A percentile compares a stretch with the other conserved stretches of the same genome.
Evolutionary conservation across 2,329 filamentous ascomycete species (phyloP).

Genomic region (Metarhizium robertsii): DNA sequence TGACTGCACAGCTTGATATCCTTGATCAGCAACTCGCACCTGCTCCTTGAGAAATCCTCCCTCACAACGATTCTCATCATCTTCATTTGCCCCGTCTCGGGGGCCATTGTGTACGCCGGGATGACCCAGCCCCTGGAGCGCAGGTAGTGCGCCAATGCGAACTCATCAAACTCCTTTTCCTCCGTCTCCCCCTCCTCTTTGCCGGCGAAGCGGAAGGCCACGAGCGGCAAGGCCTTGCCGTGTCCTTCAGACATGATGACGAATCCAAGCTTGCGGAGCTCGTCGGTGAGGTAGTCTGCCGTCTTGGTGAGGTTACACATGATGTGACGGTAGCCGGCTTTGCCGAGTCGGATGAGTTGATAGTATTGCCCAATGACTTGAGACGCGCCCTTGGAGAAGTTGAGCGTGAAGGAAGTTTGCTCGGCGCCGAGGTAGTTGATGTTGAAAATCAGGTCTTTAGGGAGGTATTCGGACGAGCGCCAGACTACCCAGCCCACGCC

Average conservation of each 20-base stretch:
- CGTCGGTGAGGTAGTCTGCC: conserved; percentile 73
- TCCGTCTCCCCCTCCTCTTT: conserved; percentile 38
- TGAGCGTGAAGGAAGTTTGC: conserved; percentile 91
- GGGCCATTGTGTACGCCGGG: conserved; percentile 95
- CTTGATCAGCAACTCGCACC: conserved; percentile 67
- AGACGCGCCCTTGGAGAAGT: conserved; percentile 92
- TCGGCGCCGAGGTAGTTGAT: conserved; percentile 98
- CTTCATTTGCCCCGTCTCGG: conserved; percentile 73
- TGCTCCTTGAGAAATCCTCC: conserved; percentile 78
- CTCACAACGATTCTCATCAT: conserved; percentile 88
- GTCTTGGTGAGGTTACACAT: conserved; percentile 90
- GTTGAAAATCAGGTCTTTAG: conserved; percentile 92
- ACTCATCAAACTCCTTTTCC: conserved; percentile 61
- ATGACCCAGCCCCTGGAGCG: conserved; percentile 87
- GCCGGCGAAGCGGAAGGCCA: conserved; percentile 70
- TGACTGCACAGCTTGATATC: conserved; percentile 71
- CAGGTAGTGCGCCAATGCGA: conserved; percentile 73
- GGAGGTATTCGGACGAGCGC: conserved; percentile 73
- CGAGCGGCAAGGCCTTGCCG: conserved; percentile 75
- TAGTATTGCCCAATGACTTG: conserved; percentile 98
- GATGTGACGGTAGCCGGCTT: conserved; percentile 83
- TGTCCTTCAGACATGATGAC: conserved; percentile 75
- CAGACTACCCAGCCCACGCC: conserved; percentile 93
- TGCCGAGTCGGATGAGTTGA: conserved; percentile 89
- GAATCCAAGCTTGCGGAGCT: conserved; percentile 69